Percentiles rank a stretch among this genome's conserved stretches.
phyloP scores from a whole-genome alignment of 768 basidiomycete genomes.

The Dacryopinax primogenitus region DNA sequence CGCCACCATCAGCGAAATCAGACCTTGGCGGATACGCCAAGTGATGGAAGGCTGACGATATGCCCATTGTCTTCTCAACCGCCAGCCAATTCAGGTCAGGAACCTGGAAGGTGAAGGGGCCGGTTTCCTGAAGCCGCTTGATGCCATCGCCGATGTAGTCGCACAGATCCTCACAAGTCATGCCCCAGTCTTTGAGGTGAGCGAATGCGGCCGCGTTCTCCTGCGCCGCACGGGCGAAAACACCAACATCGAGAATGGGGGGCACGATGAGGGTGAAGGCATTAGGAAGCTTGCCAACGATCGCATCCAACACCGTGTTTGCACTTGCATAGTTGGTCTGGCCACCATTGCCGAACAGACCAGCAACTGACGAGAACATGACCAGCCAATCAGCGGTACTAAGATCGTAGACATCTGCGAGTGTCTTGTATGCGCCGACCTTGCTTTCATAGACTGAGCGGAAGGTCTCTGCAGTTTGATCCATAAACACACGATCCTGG shows the following conservation, averaged over 20 bases:
- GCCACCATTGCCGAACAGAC: conserved; percentile 28
- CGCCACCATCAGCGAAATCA: conserved; percentile 10
- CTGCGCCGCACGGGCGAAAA: conserved; percentile 4
- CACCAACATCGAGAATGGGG: conserved; percentile 24
- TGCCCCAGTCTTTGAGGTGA: conserved; percentile 15
- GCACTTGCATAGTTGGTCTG: conserved; percentile 34
- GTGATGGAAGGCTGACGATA: conserved; percentile 19
- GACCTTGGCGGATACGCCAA: conserved; percentile 17
- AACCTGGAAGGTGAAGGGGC: conserved; percentile 23
- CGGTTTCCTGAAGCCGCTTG: conserved; percentile 19
- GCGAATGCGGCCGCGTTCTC: conserved; percentile 10
- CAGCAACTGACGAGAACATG: conserved; percentile 27
- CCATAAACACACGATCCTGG: conserved; percentile 26
- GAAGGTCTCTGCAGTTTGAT: conserved; percentile 26
- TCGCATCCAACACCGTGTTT: conserved; percentile 26
- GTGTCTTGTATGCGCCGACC: conserved; percentile 22
- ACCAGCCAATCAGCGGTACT: conserved; percentile 29
- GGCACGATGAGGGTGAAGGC: conserved; percentile 28
- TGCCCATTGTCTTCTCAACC: conserved; percentile 21
- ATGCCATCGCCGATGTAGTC: conserved; percentile 28
- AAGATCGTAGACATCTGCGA: conserved; percentile 24
- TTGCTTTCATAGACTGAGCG: conserved; percentile 24
- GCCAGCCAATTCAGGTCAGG: conserved; percentile 28
- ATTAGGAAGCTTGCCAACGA: conserved; percentile 22
- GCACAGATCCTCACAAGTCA: conserved; percentile 22